Conservation (phyloP, 2,329 filamentous ascomycete species). For the Fonsecaea erecta region DNA sequence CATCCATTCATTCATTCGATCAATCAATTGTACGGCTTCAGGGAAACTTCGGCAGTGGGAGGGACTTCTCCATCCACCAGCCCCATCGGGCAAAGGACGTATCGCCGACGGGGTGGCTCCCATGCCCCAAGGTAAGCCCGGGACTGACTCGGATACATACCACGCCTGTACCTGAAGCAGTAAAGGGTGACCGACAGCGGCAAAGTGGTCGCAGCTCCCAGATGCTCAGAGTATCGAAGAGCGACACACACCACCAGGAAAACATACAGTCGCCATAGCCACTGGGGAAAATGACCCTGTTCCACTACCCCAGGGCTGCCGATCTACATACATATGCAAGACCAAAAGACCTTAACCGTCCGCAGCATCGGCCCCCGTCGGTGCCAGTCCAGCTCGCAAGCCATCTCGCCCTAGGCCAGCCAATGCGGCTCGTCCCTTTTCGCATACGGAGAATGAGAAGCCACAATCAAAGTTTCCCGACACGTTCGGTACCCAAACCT, state of each 20-base stretch:
- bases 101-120: neutral
- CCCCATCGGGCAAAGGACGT: slow-evolving; percentile 15
- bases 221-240: neutral
- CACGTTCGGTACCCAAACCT: neutral
- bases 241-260: neutral
- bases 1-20: neutral
- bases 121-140: neutral
- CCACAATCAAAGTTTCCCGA: neutral
- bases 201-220: neutral
- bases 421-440: slow-evolving; percentile 3
- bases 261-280: neutral
- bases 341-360: neutral
- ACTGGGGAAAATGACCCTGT: neutral
- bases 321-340: neutral
- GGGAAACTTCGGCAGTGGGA: neutral
- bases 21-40: neutral
- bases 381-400: neutral
- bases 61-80: slow-evolving; percentile 30
- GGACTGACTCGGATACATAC: neutral
- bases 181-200: neutral
- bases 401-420: neutral
- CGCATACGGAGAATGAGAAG: neutral
- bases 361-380: neutral
- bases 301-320: neutral
- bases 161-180: neutral